Evolutionary conservation across 2,329 filamentous ascomycete species (phyloP).

Genomic region (Diaporthe destruens): DNA sequence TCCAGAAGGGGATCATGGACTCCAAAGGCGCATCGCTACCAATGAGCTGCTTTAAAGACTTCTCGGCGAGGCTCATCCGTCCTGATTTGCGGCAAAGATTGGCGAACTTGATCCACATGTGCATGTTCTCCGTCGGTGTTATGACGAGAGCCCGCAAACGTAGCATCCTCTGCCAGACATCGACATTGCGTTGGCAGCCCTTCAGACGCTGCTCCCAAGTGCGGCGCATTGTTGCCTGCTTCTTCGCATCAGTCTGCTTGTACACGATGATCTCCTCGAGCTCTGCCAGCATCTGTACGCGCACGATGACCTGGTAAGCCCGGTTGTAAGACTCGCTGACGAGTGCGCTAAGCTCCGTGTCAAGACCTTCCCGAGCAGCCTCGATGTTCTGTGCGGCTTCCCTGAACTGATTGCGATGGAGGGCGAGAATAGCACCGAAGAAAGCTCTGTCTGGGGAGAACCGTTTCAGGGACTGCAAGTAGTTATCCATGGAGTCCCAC

Average conservation of each 20-base stretch:
- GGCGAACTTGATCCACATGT: conserved; percentile 99
- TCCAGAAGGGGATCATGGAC: conserved; percentile 71
- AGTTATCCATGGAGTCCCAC: conserved; percentile 99
- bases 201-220: conserved; percentile 97
- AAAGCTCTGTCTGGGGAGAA: conserved; percentile 95
- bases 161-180: conserved; percentile 98
- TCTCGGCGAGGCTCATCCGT: conserved; percentile 93
- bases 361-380: conserved; percentile 91
- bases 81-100: conserved; percentile 98
- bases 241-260: conserved; percentile 92
- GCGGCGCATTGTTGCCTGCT: conserved; percentile 88
- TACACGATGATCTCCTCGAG: conserved; percentile 98
- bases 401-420: conserved; percentile 95
- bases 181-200: conserved; percentile 95
- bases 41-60: conserved; percentile 92
- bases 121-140: conserved; percentile 90
- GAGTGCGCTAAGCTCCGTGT: conserved; percentile 94
- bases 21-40: conserved; percentile 76
- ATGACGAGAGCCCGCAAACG: conserved; percentile 94
- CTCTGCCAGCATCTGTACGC: conserved; percentile 98
- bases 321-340: conserved; percentile 99
- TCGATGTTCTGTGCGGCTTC: conserved; percentile 91
- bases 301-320: conserved; percentile 97
- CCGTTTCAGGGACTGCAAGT: conserved; percentile 93
- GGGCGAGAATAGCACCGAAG: conserved; percentile 94